Base-by-base conservation (phyloP, 495 filamentous ascomycete species). In the Penicillium ucsense region DNA sequence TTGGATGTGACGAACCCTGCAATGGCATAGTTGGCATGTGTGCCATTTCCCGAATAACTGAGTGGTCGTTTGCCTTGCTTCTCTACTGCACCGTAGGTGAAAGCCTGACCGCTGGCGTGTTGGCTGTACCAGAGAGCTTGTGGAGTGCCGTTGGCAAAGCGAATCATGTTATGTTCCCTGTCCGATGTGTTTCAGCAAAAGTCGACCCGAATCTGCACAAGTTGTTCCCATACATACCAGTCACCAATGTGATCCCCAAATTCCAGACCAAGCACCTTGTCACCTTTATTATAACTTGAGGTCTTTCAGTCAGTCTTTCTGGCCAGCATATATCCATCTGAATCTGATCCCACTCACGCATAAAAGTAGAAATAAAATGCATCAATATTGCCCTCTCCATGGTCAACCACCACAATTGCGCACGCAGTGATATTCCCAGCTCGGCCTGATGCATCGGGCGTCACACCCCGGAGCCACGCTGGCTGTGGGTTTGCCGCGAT, bases 311-410 rank as follows among this genome's bases (percentile, higher is more conserved):
- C 5, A 20, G 20, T 4, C 6, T n/a, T 0, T 1, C 3, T 9
- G 4, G 12, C 39, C 4, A 30, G 11, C 39, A 30, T 10, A 30
- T 8, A 31, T 6, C 38, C 8, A 10, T 4, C 4, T 7, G 27
- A 3, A 5, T 5, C 9, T 31, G 12, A 4, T 5, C 8, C 32
- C 10, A 63, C 70, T 59, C 38, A 84, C 51, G 80, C 71, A 49
- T 81, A 85, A 53, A 85, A 85, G 51, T 84, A 84, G 50, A 84
- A 77, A 54, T 85, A 85, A 47, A 83, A 85, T 0, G 73, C 82
- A 69, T 86, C 82, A 1, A 83, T 61, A 4, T 62, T 61, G 3
- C 72, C 76, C 37, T 63, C 55, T 0, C 74, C 77, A 50, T 78
- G 72, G 51, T 85, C 77, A 45, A 70, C 68, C 11, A 80, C 69